phyloP scores from a whole-genome alignment of 257 asterid species.

The Lithospermum erythrorhizon region DNA sequence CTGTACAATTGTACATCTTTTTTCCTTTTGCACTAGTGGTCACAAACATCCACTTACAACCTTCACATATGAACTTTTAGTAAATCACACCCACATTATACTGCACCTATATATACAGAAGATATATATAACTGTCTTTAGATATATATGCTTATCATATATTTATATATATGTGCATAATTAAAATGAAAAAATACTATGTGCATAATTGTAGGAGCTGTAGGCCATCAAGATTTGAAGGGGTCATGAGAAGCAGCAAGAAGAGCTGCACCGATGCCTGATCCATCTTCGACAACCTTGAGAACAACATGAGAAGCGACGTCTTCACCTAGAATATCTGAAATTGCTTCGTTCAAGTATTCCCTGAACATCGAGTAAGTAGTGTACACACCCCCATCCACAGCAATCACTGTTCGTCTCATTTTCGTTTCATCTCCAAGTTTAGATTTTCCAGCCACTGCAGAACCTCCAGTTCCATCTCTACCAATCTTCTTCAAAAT shows the following conservation, averaged over 20 bases:
- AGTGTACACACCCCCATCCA: slow-evolving; percentile 73
- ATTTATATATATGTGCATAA: background rate
- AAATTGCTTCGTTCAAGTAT: slow-evolving; percentile 42
- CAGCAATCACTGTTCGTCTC: slow-evolving; percentile 53
- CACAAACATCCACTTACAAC: no score
- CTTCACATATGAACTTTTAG: no score
- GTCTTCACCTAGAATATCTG: slow-evolving; percentile 60
- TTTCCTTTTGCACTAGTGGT: no score
- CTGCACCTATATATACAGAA: no score
- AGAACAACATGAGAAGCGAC: slow-evolving; percentile 17
- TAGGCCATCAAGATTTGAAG: background rate
- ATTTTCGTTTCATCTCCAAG: slow-evolving; percentile 29
- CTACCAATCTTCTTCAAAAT: slow-evolving; percentile 74
- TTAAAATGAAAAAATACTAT: no score
- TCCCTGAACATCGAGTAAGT: slow-evolving; percentile 64
- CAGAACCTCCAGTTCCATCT: slow-evolving; percentile 16
- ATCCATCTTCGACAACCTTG: slow-evolving; percentile 65
- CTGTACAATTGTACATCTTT: no score
- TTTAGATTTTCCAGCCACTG: slow-evolving; percentile 5
- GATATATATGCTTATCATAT: no score
- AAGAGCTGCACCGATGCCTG: slow-evolving; percentile 92
- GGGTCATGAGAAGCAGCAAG: slow-evolving; percentile 80
- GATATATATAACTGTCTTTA: no score
- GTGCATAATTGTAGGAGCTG: background rate
- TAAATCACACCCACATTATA: no score